Conservation (phyloP, 768 basidiomycete species). For the Psilocybe cyanescens region DNA sequence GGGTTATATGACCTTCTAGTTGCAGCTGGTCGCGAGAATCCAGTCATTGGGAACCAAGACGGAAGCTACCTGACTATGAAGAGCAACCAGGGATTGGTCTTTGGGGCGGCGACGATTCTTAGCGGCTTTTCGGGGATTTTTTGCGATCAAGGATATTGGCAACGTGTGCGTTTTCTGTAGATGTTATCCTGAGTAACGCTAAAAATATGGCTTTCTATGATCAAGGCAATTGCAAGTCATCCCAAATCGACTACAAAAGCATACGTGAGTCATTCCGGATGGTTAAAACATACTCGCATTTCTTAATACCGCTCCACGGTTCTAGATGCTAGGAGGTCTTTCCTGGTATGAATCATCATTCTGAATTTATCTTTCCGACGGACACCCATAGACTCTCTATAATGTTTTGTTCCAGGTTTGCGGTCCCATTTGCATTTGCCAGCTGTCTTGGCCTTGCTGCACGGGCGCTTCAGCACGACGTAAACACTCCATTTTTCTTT, state of each 20-base stretch:
- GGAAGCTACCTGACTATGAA: conserved; percentile 64
- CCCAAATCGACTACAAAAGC: conserved; percentile 55
- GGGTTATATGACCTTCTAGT: conserved; percentile 50
- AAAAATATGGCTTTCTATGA: neutral
- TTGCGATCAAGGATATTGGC: conserved; percentile 62
- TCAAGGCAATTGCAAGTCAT: conserved; percentile 52
- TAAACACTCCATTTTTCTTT: conserved; percentile 15
- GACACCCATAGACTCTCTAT: too few relatives aligned
- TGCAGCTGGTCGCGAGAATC: conserved; percentile 45
- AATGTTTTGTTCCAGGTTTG: conserved; percentile 34
- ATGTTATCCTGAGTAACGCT: too few relatives aligned
- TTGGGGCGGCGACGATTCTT: conserved; percentile 39
- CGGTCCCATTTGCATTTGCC: conserved; percentile 55
- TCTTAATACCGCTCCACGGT: neutral
- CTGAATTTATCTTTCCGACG: too few relatives aligned
- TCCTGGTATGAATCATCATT: conserved; percentile 37
- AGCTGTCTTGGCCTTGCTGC: conserved; percentile 51
- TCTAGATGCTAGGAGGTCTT: conserved; percentile 56
- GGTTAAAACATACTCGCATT: too few relatives aligned
- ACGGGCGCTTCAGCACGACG: conserved; percentile 35
- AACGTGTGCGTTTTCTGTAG: conserved; percentile 39
- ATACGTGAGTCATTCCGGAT: conserved; percentile 36
- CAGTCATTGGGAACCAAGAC: conserved; percentile 50
- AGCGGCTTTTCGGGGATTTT: conserved; percentile 52
- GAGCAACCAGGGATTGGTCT: conserved; percentile 48